Percentiles rank a stretch among this genome's conserved stretches.
phyloP scores from a whole-genome alignment of 1,284 basidiomycete species.

The Heimioporus retisporus region DNA sequence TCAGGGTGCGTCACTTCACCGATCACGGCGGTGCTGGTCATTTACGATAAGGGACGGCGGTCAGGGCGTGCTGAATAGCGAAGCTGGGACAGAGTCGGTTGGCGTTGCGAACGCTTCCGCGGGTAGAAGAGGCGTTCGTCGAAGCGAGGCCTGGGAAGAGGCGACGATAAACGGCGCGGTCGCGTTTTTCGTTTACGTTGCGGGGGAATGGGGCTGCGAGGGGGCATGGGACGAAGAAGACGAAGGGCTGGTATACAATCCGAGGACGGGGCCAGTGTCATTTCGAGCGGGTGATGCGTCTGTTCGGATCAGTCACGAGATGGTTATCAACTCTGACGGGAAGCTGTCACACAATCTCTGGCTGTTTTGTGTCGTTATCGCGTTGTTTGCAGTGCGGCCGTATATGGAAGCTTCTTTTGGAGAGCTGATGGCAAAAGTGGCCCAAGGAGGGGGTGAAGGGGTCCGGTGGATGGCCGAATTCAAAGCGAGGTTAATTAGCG shows the following conservation, averaged over 20 bases:
- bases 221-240: constrained; percentile 35
- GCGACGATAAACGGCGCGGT: constrained; percentile 17
- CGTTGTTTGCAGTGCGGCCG: constrained; percentile 26
- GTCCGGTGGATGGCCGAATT: constrained; percentile 28
- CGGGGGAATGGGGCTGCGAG: constrained; percentile 32
- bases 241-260: constrained; percentile 38
- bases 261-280: constrained; percentile 12
- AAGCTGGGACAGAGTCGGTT: constrained; percentile 14
- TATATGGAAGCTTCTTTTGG: constrained; percentile 24
- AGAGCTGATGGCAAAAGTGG: constrained; percentile 22
- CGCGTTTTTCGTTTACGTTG: constrained; percentile 31
- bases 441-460: constrained; percentile 20
- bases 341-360: constrained; percentile 44
- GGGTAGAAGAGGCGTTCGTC: background rate
- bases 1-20: constrained; percentile 35
- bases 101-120: constrained; percentile 12
- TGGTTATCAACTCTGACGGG: constrained; percentile 42
- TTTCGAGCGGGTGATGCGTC: constrained; percentile 11
- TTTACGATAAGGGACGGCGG: constrained; percentile 34
- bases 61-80: constrained; percentile 32
- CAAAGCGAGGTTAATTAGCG: constrained; percentile 35
- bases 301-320: constrained; percentile 18
- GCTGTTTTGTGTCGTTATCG: constrained; percentile 40
- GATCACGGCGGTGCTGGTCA: constrained; percentile 35
- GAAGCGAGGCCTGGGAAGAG: constrained; percentile 30